phyloP scores from a whole-genome alignment of 2,329 filamentous ascomycete species.

The Hymenoscyphus fructigenus region DNA sequence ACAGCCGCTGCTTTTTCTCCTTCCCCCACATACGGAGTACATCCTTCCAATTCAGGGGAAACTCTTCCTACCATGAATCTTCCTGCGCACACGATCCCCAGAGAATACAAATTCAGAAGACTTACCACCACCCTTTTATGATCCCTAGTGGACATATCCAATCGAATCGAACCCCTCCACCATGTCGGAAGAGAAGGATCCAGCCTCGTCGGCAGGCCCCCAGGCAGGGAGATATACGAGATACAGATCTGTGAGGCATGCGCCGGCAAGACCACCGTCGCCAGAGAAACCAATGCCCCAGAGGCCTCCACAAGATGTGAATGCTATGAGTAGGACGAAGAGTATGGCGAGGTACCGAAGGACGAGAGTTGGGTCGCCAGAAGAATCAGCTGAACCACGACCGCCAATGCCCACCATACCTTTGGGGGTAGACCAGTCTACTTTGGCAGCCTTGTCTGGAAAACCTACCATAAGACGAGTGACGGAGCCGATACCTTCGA shows the following conservation, averaged over 20 bases:
- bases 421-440: conserved; percentile 1
- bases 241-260: conserved; percentile 56
- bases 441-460: conserved; percentile 7
- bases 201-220: conserved; percentile 12
- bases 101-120: conserved; percentile 3
- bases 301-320: conserved; percentile 35
- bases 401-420: conserved; percentile 22
- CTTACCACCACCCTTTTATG: background rate
- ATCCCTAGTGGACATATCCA: background rate
- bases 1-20: background rate
- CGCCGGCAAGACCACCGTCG: conserved; percentile 25
- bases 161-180: background rate
- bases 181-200: conserved; percentile 27
- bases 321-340: conserved; percentile 33
- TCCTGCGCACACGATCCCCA: background rate
- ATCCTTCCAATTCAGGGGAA: background rate
- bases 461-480: conserved; percentile 16
- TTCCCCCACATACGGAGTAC: background rate
- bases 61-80: background rate
- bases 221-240: conserved; percentile 49
- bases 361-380: conserved; percentile 21
- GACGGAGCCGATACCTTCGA: conserved; percentile 21
- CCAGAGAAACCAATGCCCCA: conserved; percentile 24
- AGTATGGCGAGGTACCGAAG: conserved; percentile 42
- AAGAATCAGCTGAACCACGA: conserved; percentile 5